Evolutionary conservation across 2,329 filamentous ascomycete species (phyloP), one percentile per base, ranked within the genome.

Genomic region (Hymenotorrendiella dingleyae): DNA sequence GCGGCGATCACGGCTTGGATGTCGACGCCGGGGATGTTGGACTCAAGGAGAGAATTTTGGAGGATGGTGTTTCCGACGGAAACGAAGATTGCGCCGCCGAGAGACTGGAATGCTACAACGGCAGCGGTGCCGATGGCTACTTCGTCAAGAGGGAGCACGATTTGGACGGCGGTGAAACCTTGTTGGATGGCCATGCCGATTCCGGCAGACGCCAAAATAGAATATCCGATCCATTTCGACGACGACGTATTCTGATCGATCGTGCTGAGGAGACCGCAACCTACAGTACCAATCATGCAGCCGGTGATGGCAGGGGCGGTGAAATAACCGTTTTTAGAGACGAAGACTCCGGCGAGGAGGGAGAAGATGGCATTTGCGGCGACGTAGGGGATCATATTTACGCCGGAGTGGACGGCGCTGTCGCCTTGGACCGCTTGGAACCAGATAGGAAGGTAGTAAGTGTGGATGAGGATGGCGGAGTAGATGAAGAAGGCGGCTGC

Each of bases 181-280:
- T 57, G 54, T 27, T 62, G 57, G 5, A 56, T 56, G 7, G 50
- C 55, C 33, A 58, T 52, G 9, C 59, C 58, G 12, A 59, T 54
- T 8, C 58, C 58, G 2, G 50, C 44, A 1, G 46, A 48, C 4
- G 49, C 46, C 9, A 62, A 20, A 3, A 61, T 47, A 19, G 54
- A 30, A 36, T 71, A 76, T 7, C 71, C 72, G 30, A 74, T 69
- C 70, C 71, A 74, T 27, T 64, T 63, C 9, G 57, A 64, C 1
- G 62, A 59, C 2, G 62, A 52, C 71, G 71, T 54, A 4, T 42
- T 21, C 2, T 19, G 26, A n/a, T 28, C 14, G 7, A 52, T 37
- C 1, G 51, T 56, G 0, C 76, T 77, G 2, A 60, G 52, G 0
- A 58, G 22, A 6, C 55, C 55, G 32, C 40, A 42, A 3, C 53